Evolutionary conservation across 495 filamentous ascomycete species (phyloP), one percentile per base, ranked within the genome.

Genomic region (Annulohypoxylon bovei): DNA sequence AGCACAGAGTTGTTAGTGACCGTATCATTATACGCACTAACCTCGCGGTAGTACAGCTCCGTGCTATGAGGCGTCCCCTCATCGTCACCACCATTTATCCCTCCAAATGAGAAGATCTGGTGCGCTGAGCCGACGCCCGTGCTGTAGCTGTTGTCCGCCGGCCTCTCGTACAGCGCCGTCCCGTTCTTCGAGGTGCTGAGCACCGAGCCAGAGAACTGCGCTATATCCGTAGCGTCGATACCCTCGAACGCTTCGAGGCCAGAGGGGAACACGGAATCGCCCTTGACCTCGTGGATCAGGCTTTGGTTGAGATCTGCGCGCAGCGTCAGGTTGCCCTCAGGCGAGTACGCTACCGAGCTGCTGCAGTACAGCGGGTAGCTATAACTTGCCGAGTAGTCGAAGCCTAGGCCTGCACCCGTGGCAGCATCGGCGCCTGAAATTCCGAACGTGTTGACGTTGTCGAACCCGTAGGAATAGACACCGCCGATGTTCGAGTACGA

Each of bases 291-390:
- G 9, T 89, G 79, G 0, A 83, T 67, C 9, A 92, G 85, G 6
- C 89, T 89, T 50, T 90, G 88, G 33, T 78, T 73, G 23, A 95
- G 77, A 22, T 79, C 78, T 0, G 86, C 91, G 52, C 81, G 80
- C 46, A 94, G 90, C 27, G 84, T 83, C 49, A 89, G 78, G 55
- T 87, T 88, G 1, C 86, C 87, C 28, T 78, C 73, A 14, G 80
- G 47, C 0, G 79, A 71, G 25, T 82, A 72, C 35, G 67, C 52
- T 64, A 86, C 89, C 1, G 85, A 82, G 5, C 84, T 84, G 58
- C 89, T 88, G 16, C 88, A 86, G 53, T 79, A 82, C 0, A 95
- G 68, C 2, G 91, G 92, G 70, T 93, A 94, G 7, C 71, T 72
- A 78, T 91, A 93, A 4, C 72, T 79, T 8, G 83, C 70, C 25